These are phyloP conservation scores for Cyberlindnera bimundalis DNA, from an alignment of 805 yeast species.

Conservation along the genomic window DNA sequence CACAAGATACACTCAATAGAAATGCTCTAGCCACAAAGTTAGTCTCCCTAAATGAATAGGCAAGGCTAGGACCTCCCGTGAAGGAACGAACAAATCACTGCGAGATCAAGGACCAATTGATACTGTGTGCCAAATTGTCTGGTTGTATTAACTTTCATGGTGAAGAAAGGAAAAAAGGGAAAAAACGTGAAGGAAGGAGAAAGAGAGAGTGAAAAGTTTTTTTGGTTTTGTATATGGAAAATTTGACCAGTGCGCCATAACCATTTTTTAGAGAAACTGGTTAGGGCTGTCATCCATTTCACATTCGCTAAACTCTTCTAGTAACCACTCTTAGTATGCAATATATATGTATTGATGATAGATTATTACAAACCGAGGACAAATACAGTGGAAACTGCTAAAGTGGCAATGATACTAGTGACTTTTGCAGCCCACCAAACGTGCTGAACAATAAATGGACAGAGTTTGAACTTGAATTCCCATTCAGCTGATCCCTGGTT, in stretches of 20 bases:
- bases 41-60: conserved; percentile 35
- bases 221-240: neutral
- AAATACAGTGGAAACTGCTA: conserved; percentile 34
- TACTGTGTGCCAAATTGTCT: conserved; percentile 19
- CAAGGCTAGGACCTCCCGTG: conserved; percentile 22
- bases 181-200: neutral
- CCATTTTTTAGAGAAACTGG: too few species aligned
- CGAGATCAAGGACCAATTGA: conserved; percentile 17
- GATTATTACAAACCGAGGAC: conserved; percentile 17
- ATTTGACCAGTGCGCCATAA: conserved; percentile 1
- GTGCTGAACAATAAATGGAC: conserved; percentile 85
- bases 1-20: conserved; percentile 1
- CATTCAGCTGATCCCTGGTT: conserved; percentile 41
- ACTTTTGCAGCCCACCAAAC: conserved; percentile 92
- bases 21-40: conserved; percentile 14
- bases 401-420: conserved; percentile 37
- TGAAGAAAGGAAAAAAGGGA: conserved; percentile 11
- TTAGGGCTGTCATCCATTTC: too few species aligned
- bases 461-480: conserved; percentile 67
- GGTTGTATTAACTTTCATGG: conserved; percentile 32
- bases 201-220: conserved; percentile 3
- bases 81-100: conserved; percentile 9
- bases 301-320: too few species aligned
- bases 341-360: too few species aligned
- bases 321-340: too few species aligned